Evolutionary conservation across 257 asterid species (phyloP).

Genomic region (Cinchona pubescens): DNA sequence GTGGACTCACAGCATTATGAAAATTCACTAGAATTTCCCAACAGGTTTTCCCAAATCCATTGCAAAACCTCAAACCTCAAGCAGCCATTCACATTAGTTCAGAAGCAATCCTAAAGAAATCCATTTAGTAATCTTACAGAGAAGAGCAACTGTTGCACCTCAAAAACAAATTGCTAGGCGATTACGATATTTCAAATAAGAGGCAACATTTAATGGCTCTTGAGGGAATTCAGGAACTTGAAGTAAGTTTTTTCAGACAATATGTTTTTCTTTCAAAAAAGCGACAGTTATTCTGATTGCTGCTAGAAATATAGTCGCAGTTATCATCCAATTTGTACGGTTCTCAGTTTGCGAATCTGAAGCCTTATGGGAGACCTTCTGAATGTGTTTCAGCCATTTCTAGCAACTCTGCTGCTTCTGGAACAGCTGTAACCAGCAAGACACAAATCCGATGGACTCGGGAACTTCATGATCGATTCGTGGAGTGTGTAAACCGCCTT

Average conservation of each 20-base stretch:
- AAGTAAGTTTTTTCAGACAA: conserved; percentile 38
- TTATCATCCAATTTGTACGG: conserved; percentile 36
- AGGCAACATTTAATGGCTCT: conserved; percentile 34
- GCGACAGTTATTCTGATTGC: neutral
- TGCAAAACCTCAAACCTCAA: conserved; percentile 19
- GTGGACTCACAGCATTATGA: conserved; percentile 37
- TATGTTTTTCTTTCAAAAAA: neutral
- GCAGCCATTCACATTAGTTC: conserved; percentile 18
- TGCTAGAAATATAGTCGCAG: conserved; percentile 22
- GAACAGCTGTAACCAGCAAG: conserved; percentile 40
- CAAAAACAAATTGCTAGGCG: conserved; percentile 56
- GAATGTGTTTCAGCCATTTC: conserved; percentile 23
- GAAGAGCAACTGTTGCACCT: conserved; percentile 48
- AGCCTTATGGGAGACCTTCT: conserved; percentile 29
- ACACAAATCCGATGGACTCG: conserved; percentile 85
- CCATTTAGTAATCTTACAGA: conserved; percentile 50
- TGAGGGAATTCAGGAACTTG: conserved; percentile 35
- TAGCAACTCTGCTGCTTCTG: conserved; percentile 31
- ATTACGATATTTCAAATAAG: conserved; percentile 33
- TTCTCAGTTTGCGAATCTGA: conserved; percentile 27
- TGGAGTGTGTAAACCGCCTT: conserved; percentile 69
- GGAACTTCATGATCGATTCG: conserved; percentile 81
- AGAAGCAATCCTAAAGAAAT: conserved; percentile 32
- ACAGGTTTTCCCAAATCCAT: conserved; percentile 23
- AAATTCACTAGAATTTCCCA: conserved; percentile 29